A percentile compares a stretch with the other conserved stretches of the same genome.
These are phyloP conservation scores for Mollisiaceae sp. DNA, from an alignment of 2,329 filamentous ascomycete species.

Conservation along the genomic window DNA sequence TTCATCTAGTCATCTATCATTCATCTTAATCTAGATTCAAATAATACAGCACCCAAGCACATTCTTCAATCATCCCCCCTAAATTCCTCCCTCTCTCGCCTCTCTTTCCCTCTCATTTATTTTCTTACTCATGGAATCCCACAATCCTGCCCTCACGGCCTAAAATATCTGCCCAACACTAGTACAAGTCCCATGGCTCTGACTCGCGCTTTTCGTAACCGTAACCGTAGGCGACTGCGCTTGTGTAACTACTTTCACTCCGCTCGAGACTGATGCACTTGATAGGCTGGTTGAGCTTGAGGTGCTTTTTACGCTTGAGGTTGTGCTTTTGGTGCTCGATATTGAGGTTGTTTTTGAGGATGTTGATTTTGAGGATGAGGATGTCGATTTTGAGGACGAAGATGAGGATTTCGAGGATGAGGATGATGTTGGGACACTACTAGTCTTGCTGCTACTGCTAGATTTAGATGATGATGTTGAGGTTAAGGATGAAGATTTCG, in stretches of 20 bases:
- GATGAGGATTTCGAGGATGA: not conserved
- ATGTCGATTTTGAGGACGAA: not conserved
- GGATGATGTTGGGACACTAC: not conserved
- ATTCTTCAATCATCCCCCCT: no score
- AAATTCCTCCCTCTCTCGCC: no score
- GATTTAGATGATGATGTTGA: not conserved
- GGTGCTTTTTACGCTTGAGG: not conserved
- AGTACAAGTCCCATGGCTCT: constrained; percentile 12
- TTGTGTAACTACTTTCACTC: not conserved
- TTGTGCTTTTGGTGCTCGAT: not conserved
- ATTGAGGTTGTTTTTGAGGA: not conserved
- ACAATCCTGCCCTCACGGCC: not conserved
- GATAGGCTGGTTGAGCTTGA: no score
- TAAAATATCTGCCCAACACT: constrained; percentile 5
- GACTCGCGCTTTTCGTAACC: constrained; percentile 2
- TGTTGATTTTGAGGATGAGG: not conserved
- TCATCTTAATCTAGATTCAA: not conserved
- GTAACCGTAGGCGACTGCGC: not conserved
- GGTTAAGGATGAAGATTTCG: not conserved
- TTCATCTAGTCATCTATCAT: not conserved
- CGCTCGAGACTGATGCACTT: no score
- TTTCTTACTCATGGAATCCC: no score
- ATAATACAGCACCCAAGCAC: no score
- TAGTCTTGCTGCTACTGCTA: not conserved
- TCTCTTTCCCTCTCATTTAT: no score